Evolutionary conservation across 768 basidiomycete genomes (phyloP), one percentile per base, ranked within the genome.

Genomic region (Butyriboletus loyo): DNA sequence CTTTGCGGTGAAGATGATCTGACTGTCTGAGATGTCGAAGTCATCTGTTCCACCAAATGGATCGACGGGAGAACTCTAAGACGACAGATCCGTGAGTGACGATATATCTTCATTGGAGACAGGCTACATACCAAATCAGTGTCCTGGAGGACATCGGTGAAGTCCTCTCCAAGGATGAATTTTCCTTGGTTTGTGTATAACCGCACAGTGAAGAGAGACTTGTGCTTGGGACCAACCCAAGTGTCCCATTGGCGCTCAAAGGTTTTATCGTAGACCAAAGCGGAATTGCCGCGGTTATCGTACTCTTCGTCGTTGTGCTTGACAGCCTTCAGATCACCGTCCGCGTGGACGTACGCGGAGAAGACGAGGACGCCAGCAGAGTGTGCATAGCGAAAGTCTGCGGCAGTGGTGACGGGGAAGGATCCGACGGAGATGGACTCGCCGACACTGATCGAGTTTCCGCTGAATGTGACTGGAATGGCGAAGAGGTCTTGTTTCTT

Each of bases 41-140:
- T 94, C 86, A 54, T 87, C 84, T 1, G 81, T 79, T 39, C 84
- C 88, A n/a, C 92, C 92, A 58, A 94, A 92, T 7, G 92, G 89
- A 62, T 91, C 87, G 39, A 93, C 87, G 17, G 91, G 92, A 19
- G 77, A 69, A 64, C 80, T 76, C 89, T 91, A 42, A 46, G 27
- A 13, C 22, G 15, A 22, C 2, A 27, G 4, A 48, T 50, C 30
- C 6, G 34, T 53, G 21, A 8, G 24, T 36, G 27, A 54, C 7
- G 27, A 14, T 2, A 21, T 28, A 3, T 9, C 15, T 38, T 42
- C 4, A n/a, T 17, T 21, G 22, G 14, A 22, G 38, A 27, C 7
- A 11, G 25, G 31, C 1, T 7, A 49, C 84, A 50, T 69, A 92
- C 92, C 71, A 91, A 84, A 14, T 77, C 72, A 3, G 89, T 89